Evolutionary conservation across 768 basidiomycete genomes (phyloP), one percentile per base, ranked within the genome.

Genomic region (Termitomyces sp.): DNA sequence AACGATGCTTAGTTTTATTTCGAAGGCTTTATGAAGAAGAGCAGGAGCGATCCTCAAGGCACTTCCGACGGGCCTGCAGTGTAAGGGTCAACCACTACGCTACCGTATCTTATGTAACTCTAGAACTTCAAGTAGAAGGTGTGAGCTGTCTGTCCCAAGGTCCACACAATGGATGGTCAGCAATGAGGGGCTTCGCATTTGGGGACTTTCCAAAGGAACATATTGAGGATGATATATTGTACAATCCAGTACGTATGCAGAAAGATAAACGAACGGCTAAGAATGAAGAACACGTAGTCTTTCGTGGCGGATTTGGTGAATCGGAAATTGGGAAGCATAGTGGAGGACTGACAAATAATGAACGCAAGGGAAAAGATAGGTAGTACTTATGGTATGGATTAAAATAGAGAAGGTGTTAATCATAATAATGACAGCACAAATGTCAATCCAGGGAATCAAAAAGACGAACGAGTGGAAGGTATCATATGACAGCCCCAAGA

Each of bases 191-290:
- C 9, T n/a, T 47, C 31, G 29, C 2, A 32, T 32, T 31, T 12
- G 19, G 47, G 23, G 21, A 12, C 17, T 35, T 34, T 51, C 50
- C 50, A 69, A 53, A 53, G 17, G 41, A 32, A 23, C 54, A 55
- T 31, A 51, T 53, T 46, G 48, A 47, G 35, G 38, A 55, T 49
- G 53, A 47, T 41, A 54, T 62, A 63, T 48, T 59, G 56, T 66
- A 64, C 65, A 64, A 62, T 61, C 61, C 62, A 46, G 51, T 55
- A 57, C 57, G 55, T 56, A 46, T 46, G 56, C 53, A 21, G 56
- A 32, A 56, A 50, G 45, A 27, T 35, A 49, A 53, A 57, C 21
- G 48, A 57, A 47, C 34, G 51, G 46, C 42, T 17, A 62, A 46
- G 9, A 52, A 50, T 25, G 35, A 51, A 51, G 29, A 55, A 46